phyloP scores from a whole-genome alignment of 2,329 filamentous ascomycete genomes.

The Fusarium tanahbumbuense region DNA sequence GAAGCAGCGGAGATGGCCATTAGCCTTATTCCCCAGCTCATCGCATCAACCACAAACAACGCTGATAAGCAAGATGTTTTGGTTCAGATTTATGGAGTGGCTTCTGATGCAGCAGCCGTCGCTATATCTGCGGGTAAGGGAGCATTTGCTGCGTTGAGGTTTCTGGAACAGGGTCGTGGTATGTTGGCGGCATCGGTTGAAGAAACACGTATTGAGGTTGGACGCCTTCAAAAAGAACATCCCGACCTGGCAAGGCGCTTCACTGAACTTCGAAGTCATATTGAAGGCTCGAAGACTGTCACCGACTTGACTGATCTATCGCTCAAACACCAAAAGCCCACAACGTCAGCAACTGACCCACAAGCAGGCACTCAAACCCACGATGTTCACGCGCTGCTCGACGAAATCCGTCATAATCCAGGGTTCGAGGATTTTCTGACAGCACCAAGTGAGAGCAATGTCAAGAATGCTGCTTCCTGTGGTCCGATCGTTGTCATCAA shows the following conservation, averaged over 20 bases:
- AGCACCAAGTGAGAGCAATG: accelerated
- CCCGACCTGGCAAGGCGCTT: background rate
- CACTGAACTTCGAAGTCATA: background rate
- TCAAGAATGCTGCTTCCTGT: accelerated
- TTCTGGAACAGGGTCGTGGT: background rate
- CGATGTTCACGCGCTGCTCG: background rate
- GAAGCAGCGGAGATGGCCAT: no score
- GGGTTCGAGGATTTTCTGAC: background rate
- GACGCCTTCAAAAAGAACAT: background rate
- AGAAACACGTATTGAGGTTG: background rate
- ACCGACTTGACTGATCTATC: background rate
- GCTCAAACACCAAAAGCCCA: background rate
- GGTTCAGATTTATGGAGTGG: no score
- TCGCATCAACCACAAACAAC: no score
- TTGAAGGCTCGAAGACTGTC: accelerated
- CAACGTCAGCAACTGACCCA: background rate
- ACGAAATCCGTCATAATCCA: background rate
- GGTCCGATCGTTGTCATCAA: background rate
- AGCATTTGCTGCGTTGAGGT: background rate
- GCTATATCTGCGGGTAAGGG: no score
- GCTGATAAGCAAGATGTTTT: no score
- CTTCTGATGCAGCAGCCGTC: no score
- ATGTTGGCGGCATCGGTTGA: background rate
- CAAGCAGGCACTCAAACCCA: background rate
- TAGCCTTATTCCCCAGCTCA: accelerated